A percentile compares a stretch with the other conserved stretches of the same genome.
Evolutionary conservation across 352 stramenopile genomes (phyloP).

Genomic region (Pythium rhizo-oryzae): DNA sequence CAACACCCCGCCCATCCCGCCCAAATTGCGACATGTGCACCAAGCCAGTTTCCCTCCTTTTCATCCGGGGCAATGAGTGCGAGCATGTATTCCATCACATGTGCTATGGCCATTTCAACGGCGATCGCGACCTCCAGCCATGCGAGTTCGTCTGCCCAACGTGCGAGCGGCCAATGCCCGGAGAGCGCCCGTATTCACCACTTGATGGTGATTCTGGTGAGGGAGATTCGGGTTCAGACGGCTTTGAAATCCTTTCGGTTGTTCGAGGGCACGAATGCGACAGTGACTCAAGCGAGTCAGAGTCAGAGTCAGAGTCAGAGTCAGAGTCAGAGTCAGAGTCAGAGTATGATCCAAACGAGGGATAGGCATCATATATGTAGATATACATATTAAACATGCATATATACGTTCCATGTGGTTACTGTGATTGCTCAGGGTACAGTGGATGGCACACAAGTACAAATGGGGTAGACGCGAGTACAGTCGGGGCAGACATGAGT

Average conservation of each 20-base stretch:
- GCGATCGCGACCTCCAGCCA: neutral
- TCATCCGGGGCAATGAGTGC: neutral
- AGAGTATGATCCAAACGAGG: neutral
- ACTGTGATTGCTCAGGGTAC: neutral
- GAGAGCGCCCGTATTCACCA: neutral
- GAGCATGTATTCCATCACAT: neutral
- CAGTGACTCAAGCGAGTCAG: neutral
- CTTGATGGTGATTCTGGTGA: neutral
- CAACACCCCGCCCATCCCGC: neutral
- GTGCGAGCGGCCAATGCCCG: neutral
- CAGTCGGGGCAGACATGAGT: no score
- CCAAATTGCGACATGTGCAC: neutral
- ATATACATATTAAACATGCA: neutral
- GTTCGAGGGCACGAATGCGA: neutral
- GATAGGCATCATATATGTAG: neutral
- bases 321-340: neutral
- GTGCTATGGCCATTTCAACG: neutral
- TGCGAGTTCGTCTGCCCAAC: neutral
- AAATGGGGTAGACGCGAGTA: no score
- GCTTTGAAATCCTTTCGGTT: no score
- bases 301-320: no score
- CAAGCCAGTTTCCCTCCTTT: neutral
- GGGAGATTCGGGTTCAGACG: neutral
- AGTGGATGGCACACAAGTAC: neutral
- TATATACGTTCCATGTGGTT: neutral